phyloP scores from a whole-genome alignment of 805 yeast species.

The Starmerella etchellsii region DNA sequence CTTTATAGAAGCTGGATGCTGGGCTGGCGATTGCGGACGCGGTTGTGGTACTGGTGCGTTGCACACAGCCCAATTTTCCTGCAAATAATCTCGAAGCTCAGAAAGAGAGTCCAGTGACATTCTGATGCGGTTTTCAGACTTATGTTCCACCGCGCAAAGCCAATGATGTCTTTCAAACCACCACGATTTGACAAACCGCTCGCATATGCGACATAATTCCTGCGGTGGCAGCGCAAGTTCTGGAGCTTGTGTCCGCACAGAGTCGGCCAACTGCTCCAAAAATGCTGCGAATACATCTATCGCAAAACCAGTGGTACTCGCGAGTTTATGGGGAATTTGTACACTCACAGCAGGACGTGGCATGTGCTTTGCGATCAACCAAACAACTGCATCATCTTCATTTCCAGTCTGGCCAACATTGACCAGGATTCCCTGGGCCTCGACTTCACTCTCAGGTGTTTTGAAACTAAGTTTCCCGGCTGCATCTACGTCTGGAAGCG shows the following conservation, averaged over 20 bases:
- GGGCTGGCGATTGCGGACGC: neutral
- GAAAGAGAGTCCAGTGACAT: conserved; percentile 57
- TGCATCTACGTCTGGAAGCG: neutral
- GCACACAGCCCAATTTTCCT: neutral
- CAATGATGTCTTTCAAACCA: conserved; percentile 89
- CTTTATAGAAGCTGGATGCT: conserved; percentile 1
- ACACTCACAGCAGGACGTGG: conserved; percentile 49
- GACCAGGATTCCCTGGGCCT: conserved; percentile 86
- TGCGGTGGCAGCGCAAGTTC: conserved; percentile 62
- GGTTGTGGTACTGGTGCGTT: neutral
- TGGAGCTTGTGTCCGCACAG: conserved; percentile 45
- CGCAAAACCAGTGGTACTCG: conserved; percentile 79
- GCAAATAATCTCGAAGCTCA: conserved; percentile 51
- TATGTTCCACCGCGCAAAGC: conserved; percentile 73
- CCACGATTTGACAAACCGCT: conserved; percentile 85
- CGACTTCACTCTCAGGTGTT: conserved; percentile 26
- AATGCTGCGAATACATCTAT: conserved; percentile 70
- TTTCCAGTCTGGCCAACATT: conserved; percentile 33
- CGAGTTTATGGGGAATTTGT: conserved; percentile 39
- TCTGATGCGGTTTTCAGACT: conserved; percentile 64
- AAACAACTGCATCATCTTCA: conserved; percentile 33
- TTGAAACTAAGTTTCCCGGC: neutral
- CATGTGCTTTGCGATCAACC: conserved; percentile 74
- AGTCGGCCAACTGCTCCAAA: conserved; percentile 48
- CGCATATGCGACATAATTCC: conserved; percentile 86